Conservation (phyloP, 352 stramenopile genomes). For the Globisporangium heterothallicum region DNA sequence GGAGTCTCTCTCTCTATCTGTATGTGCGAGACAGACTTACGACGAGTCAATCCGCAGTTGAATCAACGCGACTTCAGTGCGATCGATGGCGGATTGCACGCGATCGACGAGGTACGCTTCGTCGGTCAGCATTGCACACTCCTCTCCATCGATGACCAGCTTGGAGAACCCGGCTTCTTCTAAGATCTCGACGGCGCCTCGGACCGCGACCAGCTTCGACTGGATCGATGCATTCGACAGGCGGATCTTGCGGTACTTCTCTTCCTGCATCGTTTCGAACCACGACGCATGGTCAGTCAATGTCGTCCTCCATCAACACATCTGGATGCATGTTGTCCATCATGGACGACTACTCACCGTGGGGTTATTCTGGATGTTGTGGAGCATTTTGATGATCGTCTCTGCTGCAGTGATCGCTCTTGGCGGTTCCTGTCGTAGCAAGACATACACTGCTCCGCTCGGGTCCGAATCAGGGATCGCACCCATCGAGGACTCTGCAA, state of each 20-base stretch:
- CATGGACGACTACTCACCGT: no score
- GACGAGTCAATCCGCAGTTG: conserved; percentile 54
- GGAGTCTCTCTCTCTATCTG: no score
- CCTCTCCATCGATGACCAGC: conserved; percentile 36
- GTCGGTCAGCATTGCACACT: conserved; percentile 46
- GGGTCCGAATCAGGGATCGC: conserved; percentile 3
- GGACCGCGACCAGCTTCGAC: conserved; percentile 53
- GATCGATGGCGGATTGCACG: conserved; percentile 52
- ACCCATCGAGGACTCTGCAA: conserved; percentile 3
- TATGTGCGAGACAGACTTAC: no score
- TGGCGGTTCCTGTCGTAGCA: conserved; percentile 47
- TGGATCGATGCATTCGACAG: conserved; percentile 57
- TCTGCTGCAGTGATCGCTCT: conserved; percentile 49
- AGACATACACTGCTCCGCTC: conserved; percentile 51
- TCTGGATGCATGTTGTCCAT: no score
- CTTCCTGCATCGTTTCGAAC: no score
- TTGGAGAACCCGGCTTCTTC: conserved; percentile 46
- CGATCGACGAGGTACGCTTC: conserved; percentile 33
- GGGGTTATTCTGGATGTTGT: conserved; percentile 58
- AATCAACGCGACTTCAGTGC: conserved; percentile 59
- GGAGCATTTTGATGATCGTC: conserved; percentile 68
- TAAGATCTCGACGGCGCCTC: conserved; percentile 51
- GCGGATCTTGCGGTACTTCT: conserved; percentile 68
- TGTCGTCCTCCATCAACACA: no score
- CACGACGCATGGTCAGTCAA: no score